phyloP scores from a whole-genome alignment of 1,139 yeast genomes.

The Yamadazyma atlantica region DNA sequence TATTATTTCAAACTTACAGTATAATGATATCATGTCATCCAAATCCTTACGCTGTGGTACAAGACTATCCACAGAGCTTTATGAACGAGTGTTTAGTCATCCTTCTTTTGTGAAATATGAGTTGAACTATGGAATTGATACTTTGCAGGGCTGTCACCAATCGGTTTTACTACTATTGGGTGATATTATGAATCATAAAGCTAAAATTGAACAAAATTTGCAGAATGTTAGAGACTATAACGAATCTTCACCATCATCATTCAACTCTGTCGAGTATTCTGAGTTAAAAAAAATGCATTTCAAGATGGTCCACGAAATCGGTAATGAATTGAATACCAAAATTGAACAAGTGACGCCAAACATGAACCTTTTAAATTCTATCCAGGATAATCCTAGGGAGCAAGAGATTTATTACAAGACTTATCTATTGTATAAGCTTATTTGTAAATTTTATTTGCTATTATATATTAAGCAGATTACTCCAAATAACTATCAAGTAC shows the following conservation, averaged over 20 bases:
- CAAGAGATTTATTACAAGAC: slow-evolving; percentile 6
- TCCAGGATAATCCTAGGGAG: slow-evolving; percentile 8
- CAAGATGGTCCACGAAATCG: not conserved
- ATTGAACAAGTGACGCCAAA: slow-evolving; percentile 10
- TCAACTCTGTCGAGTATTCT: not conserved
- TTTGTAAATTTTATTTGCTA: slow-evolving; percentile 9
- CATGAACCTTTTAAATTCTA: slow-evolving; percentile 5
- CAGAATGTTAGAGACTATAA: slow-evolving; percentile 2
- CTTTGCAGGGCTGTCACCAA: slow-evolving; percentile 23
- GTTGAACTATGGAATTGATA: slow-evolving; percentile 20
- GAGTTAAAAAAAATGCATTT: slow-evolving; percentile 4
- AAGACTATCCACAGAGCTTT: slow-evolving; percentile 14
- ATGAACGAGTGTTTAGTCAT: slow-evolving; percentile 12
- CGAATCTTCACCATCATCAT: not conserved
- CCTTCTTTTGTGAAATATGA: slow-evolving; percentile 5
- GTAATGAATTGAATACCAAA: slow-evolving; percentile 5
- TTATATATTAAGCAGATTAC: slow-evolving; percentile 11
- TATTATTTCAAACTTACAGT: slow-evolving; percentile 21
- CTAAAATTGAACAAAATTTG: slow-evolving; percentile 1
- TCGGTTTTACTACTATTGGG: slow-evolving; percentile 20
- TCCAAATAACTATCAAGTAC: slow-evolving; percentile 9
- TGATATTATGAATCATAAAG: slow-evolving; percentile 19
- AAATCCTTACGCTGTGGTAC: slow-evolving; percentile 18
- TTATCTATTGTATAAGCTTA: slow-evolving; percentile 7
- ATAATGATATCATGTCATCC: slow-evolving; percentile 23